Evolutionary conservation across 208 protist genomes (phyloP), one percentile per base, ranked within the genome.

Genomic region (Acanthamoeba lugdunensis): DNA sequence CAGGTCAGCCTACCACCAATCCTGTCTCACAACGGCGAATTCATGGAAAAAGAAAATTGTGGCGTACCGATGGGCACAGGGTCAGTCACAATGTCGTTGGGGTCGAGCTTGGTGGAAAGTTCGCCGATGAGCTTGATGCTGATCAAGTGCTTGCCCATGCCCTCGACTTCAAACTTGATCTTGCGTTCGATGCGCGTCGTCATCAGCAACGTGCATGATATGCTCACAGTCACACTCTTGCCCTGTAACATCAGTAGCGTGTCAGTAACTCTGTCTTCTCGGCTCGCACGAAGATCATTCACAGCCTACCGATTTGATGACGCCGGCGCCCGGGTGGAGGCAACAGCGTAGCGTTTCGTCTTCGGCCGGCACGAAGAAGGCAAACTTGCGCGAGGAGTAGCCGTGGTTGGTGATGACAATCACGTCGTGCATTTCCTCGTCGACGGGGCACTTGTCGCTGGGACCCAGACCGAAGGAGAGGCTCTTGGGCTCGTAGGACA

Each of bases 161-260:
- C 87, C 50, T 92, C 87, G 14, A 92, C 45, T 41, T 92, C 87
- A 16, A 92, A 75, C 61, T 92, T 92, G 25, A 92, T 92, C 58
- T 75, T 92, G 4, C 87, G 58, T 11, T 92, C 61, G 23, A 92
- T 75, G 5, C 7, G 73, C 4, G 58, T 92, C 21, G 87, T 92
- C 87, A 92, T 92, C 30, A 92, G 37, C 45, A 92, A 75, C 30
- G 87, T 92, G 87, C 58, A 79, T 28, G 58, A 79, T 18, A 92
- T 56, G 30, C 21, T n/a, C 21, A 92, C 30, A 1, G 33, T 58
- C 37, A 92, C 87, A 30, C 63, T 92, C 50, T 56, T 92, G 33
- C 87, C 87, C 87, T 92, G 33, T 7, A 25, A 37, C 0, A 52
- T 30, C 9, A 18, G 9, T 37, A 30, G 16, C 0, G 28, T 13